Evolutionary conservation across 768 basidiomycete genomes (phyloP), one percentile per base, ranked within the genome.

Genomic region (Phlegmacium glaucopus): DNA sequence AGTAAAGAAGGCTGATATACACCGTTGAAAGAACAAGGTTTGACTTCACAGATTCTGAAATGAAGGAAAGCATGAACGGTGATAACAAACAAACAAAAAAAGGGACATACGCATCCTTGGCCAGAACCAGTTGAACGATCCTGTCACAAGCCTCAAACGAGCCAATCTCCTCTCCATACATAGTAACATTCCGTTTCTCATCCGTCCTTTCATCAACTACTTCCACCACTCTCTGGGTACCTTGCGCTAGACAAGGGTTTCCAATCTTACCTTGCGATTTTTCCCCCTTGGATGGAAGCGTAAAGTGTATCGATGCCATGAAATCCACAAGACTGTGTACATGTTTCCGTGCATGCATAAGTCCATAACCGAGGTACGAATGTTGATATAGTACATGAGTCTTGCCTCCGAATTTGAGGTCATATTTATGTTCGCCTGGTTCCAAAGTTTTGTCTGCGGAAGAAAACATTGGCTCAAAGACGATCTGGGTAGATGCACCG

Each of bases 401-500:
- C 55, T 68, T 70, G 13, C 85, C 89, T 3, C 80, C 87, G 59
- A 94, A 94, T 29, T 64, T 70, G 40, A 98, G 75, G 40, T 82
- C 82, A 66, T 93, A 96, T 68, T 89, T 90, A 72, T 97, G 95
- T 45, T 96, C 94, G 38, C 94, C 95, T 4, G 87, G 86, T 50
- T 76, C 79, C 29, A 78, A 54, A 18, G 55, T 54, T 22, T 68
- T 66, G 25, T 75, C 75, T 13, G 60, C 47, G 8, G 57, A 53
- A 5, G 61, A 42, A 65, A 83, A 83, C 43, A 66, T 71, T 1
- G 95, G 96, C 68, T 94, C 86, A 58, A 98, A 97, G 48, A 96
- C 94, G 64, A 98, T 97, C 70, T 97, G 96, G 17, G 94, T 97
- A 50, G 93, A 94, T 26, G 90, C 96, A 3, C 96, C 96, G 4